These are phyloP conservation scores for Acrocalymma vagum DNA, from an alignment of 2,329 filamentous ascomycete genomes.

Conservation along the genomic window DNA sequence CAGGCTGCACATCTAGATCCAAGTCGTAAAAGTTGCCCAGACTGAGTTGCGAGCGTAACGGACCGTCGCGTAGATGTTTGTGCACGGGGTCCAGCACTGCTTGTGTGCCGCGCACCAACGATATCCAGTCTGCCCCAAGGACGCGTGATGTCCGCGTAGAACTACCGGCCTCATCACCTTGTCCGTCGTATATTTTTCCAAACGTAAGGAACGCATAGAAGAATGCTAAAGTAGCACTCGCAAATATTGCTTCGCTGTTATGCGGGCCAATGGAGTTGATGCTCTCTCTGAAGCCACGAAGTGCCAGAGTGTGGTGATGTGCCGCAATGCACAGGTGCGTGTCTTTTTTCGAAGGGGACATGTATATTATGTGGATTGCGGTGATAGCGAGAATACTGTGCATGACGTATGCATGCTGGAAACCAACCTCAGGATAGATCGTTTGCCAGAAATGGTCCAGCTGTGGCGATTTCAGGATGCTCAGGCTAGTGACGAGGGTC, in stretches of 20 bases:
- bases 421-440: slow-evolving; percentile 19
- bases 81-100: slow-evolving; percentile 14
- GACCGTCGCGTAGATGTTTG: slow-evolving; percentile 16
- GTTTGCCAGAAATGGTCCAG: slow-evolving; percentile 21
- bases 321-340: slow-evolving; percentile 11
- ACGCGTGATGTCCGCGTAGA: slow-evolving; percentile 15
- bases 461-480: slow-evolving; percentile 10
- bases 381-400: slow-evolving; percentile 24
- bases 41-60: slow-evolving; percentile 18
- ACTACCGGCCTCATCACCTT: background rate
- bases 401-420: slow-evolving; percentile 21
- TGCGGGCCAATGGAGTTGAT: slow-evolving; percentile 8
- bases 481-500: slow-evolving; percentile 19
- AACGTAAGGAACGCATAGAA: slow-evolving; percentile 28
- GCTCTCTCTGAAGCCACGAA: slow-evolving; percentile 18
- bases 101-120: slow-evolving; percentile 21
- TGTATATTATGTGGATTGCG: slow-evolving; percentile 23
- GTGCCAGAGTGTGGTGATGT: slow-evolving; percentile 17
- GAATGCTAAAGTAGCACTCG: slow-evolving; percentile 17
- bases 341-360: slow-evolving; percentile 10
- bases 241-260: slow-evolving; percentile 23
- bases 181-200: slow-evolving; percentile 19
- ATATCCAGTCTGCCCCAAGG: slow-evolving; percentile 29
- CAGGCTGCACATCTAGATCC: slow-evolving; percentile 8
- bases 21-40: slow-evolving; percentile 21